These are phyloP conservation scores for Aureobasidium pullulans DNA, from an alignment of 2,329 filamentous ascomycete genomes.

Conservation along the genomic window DNA sequence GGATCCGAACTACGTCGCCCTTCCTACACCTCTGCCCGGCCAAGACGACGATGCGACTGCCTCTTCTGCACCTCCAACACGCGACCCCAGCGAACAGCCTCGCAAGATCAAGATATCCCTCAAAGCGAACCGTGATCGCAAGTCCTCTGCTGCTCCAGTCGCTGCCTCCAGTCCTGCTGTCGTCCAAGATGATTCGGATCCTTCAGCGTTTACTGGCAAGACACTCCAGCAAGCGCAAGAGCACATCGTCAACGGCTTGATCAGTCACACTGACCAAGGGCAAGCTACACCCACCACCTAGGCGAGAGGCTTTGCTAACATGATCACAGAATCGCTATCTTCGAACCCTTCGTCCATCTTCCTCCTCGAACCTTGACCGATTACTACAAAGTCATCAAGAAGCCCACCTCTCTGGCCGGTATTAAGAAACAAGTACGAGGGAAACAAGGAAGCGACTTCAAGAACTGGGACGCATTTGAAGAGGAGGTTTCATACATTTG, in stretches of 20 bases:
- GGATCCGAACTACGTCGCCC: constrained; percentile 58
- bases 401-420: constrained; percentile 70
- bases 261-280: constrained; percentile 60
- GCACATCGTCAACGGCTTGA: constrained; percentile 69
- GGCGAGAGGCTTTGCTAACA: constrained; percentile 13
- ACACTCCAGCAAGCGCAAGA: constrained; percentile 81
- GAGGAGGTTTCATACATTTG: constrained; percentile 74
- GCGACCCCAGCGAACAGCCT: constrained; percentile 19
- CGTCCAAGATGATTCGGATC: background rate
- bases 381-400: constrained; percentile 77
- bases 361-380: constrained; percentile 70
- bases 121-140: constrained; percentile 10
- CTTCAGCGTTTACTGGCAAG: constrained; percentile 57
- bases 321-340: constrained; percentile 56
- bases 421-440: constrained; percentile 72
- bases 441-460: constrained; percentile 67
- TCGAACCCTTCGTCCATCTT: constrained; percentile 69
- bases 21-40: constrained; percentile 65
- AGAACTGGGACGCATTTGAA: constrained; percentile 75
- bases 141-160: constrained; percentile 9
- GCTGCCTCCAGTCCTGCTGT: background rate
- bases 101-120: constrained; percentile 17
- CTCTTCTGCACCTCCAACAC: background rate
- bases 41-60: constrained; percentile 25
- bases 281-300: constrained; percentile 32